Percentiles rank a stretch among this genome's conserved stretches.
phyloP scores from a whole-genome alignment of 371 early-diverging fungal species.

The Massospora cicadina region DNA sequence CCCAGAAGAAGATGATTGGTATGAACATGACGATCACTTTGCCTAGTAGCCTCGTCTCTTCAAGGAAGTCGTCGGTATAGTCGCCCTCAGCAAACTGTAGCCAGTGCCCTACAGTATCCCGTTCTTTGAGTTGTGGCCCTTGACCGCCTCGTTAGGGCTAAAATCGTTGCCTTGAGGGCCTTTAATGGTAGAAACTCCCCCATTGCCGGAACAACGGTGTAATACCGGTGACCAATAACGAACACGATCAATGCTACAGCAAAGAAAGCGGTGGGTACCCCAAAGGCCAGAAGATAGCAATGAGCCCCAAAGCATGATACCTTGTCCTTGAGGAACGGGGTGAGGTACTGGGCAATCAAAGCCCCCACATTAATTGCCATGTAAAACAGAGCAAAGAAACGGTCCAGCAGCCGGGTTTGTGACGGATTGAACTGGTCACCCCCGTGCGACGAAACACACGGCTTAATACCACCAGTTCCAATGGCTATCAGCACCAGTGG shows the following conservation, averaged over 20 bases:
- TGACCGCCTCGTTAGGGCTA: background rate
- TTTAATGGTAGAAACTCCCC: constrained; percentile 26
- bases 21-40: constrained; percentile 18
- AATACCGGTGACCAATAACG: constrained; percentile 25
- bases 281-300: constrained; percentile 9
- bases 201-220: constrained; percentile 32
- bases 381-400: constrained; percentile 11
- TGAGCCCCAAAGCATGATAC: background rate
- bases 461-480: constrained; percentile 30
- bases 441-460: constrained; percentile 28
- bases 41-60: constrained; percentile 11
- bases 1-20: constrained; percentile 33
- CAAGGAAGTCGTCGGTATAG: constrained; percentile 4
- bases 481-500: constrained; percentile 12
- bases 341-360: constrained; percentile 7
- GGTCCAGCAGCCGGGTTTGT: constrained; percentile 2
- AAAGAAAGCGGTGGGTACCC: constrained; percentile 7
- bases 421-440: constrained; percentile 23
- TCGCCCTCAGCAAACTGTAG: constrained; percentile 9
- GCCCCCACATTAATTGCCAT: constrained; percentile 2
- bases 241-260: constrained; percentile 22
- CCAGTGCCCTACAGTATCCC: constrained; percentile 7
- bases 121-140: constrained; percentile 1
- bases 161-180: constrained; percentile 4
- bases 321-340: constrained; percentile 1